phyloP scores from a whole-genome alignment of 768 basidiomycete genomes.

The Cystoderma amianthinum region DNA sequence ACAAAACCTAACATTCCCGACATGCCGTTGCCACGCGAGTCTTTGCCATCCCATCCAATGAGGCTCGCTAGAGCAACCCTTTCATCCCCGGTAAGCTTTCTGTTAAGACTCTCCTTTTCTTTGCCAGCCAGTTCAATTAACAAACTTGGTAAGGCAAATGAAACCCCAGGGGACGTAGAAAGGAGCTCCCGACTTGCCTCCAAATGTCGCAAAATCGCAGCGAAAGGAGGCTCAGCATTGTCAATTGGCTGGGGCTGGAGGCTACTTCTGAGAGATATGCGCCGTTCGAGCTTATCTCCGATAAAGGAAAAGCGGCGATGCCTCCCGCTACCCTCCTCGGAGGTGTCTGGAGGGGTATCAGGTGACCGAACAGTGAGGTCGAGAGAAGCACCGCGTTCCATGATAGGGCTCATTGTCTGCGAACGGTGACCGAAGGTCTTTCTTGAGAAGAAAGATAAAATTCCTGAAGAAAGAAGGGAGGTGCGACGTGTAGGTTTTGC shows the following conservation, averaged over 20 bases:
- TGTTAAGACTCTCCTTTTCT: conserved; percentile 31
- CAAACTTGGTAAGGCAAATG: conserved; percentile 38
- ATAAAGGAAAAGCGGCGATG: conserved; percentile 34
- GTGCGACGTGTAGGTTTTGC: conserved; percentile 13
- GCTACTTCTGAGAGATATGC: conserved; percentile 11
- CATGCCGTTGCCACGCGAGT: conserved; percentile 37
- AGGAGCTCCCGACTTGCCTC: conserved; percentile 29
- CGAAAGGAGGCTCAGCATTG: conserved; percentile 24
- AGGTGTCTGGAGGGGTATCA: conserved; percentile 17
- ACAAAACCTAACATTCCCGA: conserved; percentile 45
- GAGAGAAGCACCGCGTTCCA: conserved; percentile 27
- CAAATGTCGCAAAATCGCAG: conserved; percentile 31
- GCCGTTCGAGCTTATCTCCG: conserved; percentile 13
- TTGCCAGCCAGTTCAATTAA: conserved; percentile 42
- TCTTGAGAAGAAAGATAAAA: conserved; percentile 35
- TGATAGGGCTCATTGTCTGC: conserved; percentile 9
- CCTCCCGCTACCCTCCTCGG: conserved; percentile 19
- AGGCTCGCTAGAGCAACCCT: conserved; percentile 42
- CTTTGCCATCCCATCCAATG: conserved; percentile 53
- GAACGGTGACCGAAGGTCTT: conserved; percentile 14
- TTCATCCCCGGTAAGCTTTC: conserved; percentile 50
- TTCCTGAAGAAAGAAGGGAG: conserved; percentile 29
- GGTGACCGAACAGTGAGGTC: conserved; percentile 22
- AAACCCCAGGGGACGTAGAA: conserved; percentile 48
- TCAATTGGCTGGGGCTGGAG: not conserved